Evolutionary conservation across 2,329 filamentous ascomycete genomes (phyloP).

Genomic region (Fusarium lateritium): DNA sequence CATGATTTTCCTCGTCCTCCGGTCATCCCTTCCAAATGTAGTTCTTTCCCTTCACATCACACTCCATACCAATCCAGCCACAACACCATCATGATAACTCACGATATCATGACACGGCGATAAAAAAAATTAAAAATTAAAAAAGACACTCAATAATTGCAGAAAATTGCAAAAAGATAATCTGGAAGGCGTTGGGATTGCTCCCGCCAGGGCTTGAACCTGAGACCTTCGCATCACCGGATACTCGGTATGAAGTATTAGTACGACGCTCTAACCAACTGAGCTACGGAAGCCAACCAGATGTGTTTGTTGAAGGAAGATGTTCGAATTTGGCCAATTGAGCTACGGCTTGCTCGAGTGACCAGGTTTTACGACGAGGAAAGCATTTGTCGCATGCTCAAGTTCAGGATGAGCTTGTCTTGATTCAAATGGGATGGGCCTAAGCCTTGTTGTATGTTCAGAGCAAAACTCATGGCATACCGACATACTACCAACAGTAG

Average conservation of each 20-base stretch:
- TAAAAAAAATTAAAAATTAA: neutral
- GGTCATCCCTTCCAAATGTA: neutral
- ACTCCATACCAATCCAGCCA: neutral
- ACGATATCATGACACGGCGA: neutral
- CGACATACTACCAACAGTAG: too few species aligned
- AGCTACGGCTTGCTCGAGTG: fast-evolving
- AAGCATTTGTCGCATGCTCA: too few species aligned
- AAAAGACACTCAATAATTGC: neutral
- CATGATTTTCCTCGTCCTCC: neutral
- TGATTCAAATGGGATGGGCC: too few species aligned
- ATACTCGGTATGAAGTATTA: conserved; percentile 35
- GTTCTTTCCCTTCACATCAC: neutral
- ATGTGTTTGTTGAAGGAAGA: neutral
- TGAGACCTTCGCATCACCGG: conserved; percentile 37
- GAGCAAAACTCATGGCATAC: too few species aligned
- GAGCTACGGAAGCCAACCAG: conserved; percentile 40
- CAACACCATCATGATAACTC: neutral
- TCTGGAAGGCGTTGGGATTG: conserved; percentile 32
- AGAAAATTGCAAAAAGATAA: conserved; percentile 3
- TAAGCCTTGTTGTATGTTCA: too few species aligned
- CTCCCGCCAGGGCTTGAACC: conserved; percentile 40
- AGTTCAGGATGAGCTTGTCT: too few species aligned
- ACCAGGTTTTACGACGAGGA: too few species aligned
- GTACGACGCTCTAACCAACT: conserved; percentile 42
- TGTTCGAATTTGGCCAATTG: fast-evolving